Evolutionary conservation across 306 rosid species (phyloP), one percentile per base, ranked within the genome.

Genomic region (Canavalia ensiformis): DNA sequence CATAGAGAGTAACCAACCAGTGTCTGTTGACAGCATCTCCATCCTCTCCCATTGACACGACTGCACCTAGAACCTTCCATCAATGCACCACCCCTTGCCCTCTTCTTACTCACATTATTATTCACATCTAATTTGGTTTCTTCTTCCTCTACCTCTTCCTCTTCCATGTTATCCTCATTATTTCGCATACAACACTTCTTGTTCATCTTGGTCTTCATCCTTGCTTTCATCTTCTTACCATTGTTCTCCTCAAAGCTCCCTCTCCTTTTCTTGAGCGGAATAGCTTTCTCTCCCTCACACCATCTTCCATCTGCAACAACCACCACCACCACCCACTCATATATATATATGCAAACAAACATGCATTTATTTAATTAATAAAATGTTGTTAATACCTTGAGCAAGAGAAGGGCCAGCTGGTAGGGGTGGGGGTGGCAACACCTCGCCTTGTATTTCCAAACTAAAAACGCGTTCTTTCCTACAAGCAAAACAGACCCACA

Each of bases 41-140:
- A 96, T 29, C 99, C 99, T 39, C 99, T 87, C 25, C 99, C 99
- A n/a, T 96, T 96, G 28, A 96, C 98, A 1, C 99, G 97, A 81
- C 99, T 96, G 91, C 99, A 96, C 94, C 98, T 49, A 4, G 99
- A 96, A 4, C 99, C 99, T 85, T 96, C 98, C 99, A 92, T 90
- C 0, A 96, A 34, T 79, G 83, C 81, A 80, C 85, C 66, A 0
- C 89, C 89, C 62, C 91, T 83, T 6, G 72, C 82, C 64, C 75
- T 84, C 89, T 86, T 91, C 75, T 79, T 92, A 3, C 66, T 34
- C 5, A 54, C 73, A 18, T 18, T 18, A 18, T 18, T 18, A 18
- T 28, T 12, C 42, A 6, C 13, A 2, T 47, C 64, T 12, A 2
- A 45, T 5, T 63, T 11, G 12, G 7, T 34, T 8, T 68, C 75